phyloP scores from a whole-genome alignment of 164 flowering plant genomes.

The Stephania yunnanensis region DNA sequence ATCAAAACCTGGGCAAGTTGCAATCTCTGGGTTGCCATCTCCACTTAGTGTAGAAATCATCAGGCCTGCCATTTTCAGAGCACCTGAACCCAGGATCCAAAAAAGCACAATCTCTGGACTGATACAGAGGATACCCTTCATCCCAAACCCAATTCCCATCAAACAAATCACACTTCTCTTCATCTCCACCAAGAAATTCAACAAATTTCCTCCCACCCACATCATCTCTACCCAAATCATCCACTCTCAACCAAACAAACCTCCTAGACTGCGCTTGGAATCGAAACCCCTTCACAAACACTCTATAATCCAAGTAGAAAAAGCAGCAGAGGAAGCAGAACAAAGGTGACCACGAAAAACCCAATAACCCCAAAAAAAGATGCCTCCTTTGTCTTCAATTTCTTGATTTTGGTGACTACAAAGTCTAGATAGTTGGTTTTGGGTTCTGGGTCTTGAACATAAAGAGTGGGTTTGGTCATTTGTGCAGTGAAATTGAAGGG shows the following conservation, averaged over 20 bases:
- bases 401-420: slow-evolving; percentile 43
- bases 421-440: slow-evolving; percentile 23
- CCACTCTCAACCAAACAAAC: slow-evolving; percentile 31
- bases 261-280: slow-evolving; percentile 29
- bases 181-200: slow-evolving; percentile 31
- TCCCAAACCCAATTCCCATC: slow-evolving; percentile 88
- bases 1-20: slow-evolving; percentile 76
- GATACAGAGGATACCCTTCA: slow-evolving; percentile 64
- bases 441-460: slow-evolving; percentile 19
- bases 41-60: slow-evolving; percentile 78
- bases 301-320: slow-evolving; percentile 60
- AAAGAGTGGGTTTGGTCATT: slow-evolving; percentile 25
- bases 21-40: slow-evolving; percentile 91
- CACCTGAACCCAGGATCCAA: slow-evolving; percentile 79
- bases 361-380: slow-evolving; percentile 43
- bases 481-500: slow-evolving; percentile 5
- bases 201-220: slow-evolving; percentile 7
- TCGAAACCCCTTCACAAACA: slow-evolving; percentile 33
- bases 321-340: slow-evolving; percentile 46
- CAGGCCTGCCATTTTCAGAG: slow-evolving; percentile 73
- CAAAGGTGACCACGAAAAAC: slow-evolving; percentile 32
- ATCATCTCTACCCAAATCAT: slow-evolving; percentile 10
- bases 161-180: slow-evolving; percentile 54
- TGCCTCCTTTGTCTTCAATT: slow-evolving; percentile 35
- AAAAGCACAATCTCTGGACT: slow-evolving; percentile 54